Evolutionary conservation across 2,329 filamentous ascomycete species (phyloP).

Genomic region (Xylogone sp.): DNA sequence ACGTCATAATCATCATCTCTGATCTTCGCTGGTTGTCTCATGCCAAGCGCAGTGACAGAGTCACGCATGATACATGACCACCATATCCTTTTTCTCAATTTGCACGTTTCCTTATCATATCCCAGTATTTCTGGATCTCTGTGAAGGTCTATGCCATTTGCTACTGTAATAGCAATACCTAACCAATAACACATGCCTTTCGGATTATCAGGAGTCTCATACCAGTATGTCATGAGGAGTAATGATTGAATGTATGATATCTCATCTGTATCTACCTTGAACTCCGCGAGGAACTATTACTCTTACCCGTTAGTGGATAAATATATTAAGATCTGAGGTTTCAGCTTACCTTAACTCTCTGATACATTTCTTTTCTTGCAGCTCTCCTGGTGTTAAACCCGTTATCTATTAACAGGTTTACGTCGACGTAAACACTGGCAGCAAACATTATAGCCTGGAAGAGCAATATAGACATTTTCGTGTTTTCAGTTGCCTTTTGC

Average conservation of each 20-base stretch:
- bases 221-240: slow-evolving; percentile 91
- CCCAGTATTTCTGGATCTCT: slow-evolving; percentile 70
- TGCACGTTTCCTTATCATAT: slow-evolving; percentile 67
- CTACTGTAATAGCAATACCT: slow-evolving; percentile 85
- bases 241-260: slow-evolving; percentile 82
- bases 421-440: slow-evolving; percentile 78
- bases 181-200: slow-evolving; percentile 98
- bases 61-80: slow-evolving; percentile 95
- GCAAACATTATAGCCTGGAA: slow-evolving; percentile 94
- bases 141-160: slow-evolving; percentile 86
- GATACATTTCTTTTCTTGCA: slow-evolving; percentile 80
- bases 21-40: slow-evolving; percentile 85
- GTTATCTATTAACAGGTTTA: slow-evolving; percentile 67
- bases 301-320: background rate
- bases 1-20: slow-evolving; percentile 90
- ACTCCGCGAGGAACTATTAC: slow-evolving; percentile 71
- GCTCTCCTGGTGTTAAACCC: slow-evolving; percentile 74
- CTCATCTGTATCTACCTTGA: slow-evolving; percentile 86
- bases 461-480: slow-evolving; percentile 74
- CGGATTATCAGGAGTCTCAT: slow-evolving; percentile 89
- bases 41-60: slow-evolving; percentile 81
- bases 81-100: slow-evolving; percentile 90
- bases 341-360: slow-evolving; percentile 57
- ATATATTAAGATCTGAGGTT: background rate
- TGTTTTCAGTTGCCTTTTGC: slow-evolving; percentile 44